Base-by-base conservation (phyloP, 192 early-diverging fungal genomes). In the Oehlia diaphana region DNA sequence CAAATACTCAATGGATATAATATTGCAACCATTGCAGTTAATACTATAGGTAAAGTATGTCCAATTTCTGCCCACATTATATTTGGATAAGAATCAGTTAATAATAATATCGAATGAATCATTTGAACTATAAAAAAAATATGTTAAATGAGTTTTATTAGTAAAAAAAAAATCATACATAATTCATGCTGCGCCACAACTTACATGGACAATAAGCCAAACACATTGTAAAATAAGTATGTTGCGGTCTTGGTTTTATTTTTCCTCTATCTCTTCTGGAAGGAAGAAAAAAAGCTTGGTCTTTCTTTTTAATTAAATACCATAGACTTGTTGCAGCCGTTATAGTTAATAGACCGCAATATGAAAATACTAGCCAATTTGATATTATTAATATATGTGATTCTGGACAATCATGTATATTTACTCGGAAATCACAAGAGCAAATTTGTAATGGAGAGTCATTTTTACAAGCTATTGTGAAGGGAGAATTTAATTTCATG, bases 41-140 rank as follows among this genome's bases (percentile, higher is more conserved):
- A 9, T 21, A 16, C 12, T 42, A 7, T 16, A 8, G 67, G 67
- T 42, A 69, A 42, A 19, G 35, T 19, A 33, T 69, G 31, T 21
- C 67, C 67, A 19, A 69, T 42, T 69, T 69, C 67, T 39, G 67
- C 67, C 67, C 16, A 69, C 2, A 69, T 2, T 39, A 69, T 37
- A 21, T 39, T 69, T 21, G 67, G 67, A 21, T 69, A 69, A 21
- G 35, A 35, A 39, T 69, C 21, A 16, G 19, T 19, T 69, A 69
- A 39, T 69, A 69, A 69, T 9, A 69, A 69, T 19, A 39, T 39
- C 2, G 67, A 69, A n/a, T 69, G 67, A 19, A 44, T 5, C 37
- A 69, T 37, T n/a, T 69, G 67, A 69, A 39, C 67, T 69, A 69
- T 1, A n/a, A n/a, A n/a, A n/a, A 69, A 39, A 42, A 69, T 37